Evolutionary conservation across 805 yeast genomes (phyloP).

Genomic region (Nakazawaea holstii): DNA sequence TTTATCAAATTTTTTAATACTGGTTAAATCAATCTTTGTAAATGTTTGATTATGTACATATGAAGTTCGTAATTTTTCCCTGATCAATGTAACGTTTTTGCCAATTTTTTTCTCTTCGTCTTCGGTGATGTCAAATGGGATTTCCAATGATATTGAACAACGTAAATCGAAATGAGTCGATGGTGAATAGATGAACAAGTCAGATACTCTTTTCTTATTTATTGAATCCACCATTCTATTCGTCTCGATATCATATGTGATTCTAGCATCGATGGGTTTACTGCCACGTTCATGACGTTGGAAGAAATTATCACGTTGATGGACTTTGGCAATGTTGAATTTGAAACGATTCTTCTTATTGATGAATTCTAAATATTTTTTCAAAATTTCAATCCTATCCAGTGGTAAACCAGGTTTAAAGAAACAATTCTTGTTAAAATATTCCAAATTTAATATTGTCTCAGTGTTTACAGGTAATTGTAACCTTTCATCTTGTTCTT

Average conservation of each 20-base stretch:
- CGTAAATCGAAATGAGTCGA: constrained; percentile 73
- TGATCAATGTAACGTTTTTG: constrained; percentile 42
- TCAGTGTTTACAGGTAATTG: constrained; percentile 66
- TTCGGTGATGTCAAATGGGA: constrained; percentile 55
- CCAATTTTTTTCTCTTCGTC: constrained; percentile 48
- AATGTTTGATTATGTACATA: constrained; percentile 71
- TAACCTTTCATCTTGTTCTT: constrained; percentile 54
- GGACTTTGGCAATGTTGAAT: constrained; percentile 56
- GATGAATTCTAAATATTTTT: constrained; percentile 48
- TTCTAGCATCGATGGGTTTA: constrained; percentile 57
- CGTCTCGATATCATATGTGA: constrained; percentile 63
- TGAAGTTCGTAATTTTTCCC: constrained; percentile 71
- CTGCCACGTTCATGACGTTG: constrained; percentile 60
- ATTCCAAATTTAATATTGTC: constrained; percentile 44
- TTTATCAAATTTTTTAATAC: constrained; percentile 32
- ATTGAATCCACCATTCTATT: constrained; percentile 65
- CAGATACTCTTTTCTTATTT: constrained; percentile 69
- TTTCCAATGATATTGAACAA: constrained; percentile 69
- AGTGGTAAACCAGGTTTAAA: constrained; percentile 66
- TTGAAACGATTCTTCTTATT: constrained; percentile 36
- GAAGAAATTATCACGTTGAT: constrained; percentile 57
- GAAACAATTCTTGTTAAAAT: constrained; percentile 47
- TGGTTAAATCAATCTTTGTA: constrained; percentile 68
- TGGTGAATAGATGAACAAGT: constrained; percentile 68
- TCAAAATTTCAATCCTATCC: constrained; percentile 52